These are phyloP conservation scores for Metarhizium humberi DNA, from an alignment of 2,329 filamentous ascomycete species.

Conservation along the genomic window DNA sequence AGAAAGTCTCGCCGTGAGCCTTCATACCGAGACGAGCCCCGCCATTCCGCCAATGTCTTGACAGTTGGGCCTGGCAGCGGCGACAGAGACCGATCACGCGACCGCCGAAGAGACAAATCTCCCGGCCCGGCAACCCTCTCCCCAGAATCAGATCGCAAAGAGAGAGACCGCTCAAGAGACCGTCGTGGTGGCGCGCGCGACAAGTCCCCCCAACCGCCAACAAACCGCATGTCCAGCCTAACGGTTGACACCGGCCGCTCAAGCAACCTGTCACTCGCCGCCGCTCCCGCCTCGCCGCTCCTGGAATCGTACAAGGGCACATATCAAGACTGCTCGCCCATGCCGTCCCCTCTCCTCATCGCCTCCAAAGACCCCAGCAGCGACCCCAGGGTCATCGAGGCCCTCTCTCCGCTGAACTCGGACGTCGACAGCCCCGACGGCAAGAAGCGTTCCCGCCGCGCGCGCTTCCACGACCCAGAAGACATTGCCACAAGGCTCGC, in stretches of 20 bases:
- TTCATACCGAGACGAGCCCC: constrained; percentile 24
- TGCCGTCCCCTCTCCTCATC: constrained; percentile 71
- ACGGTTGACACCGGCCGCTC: constrained; percentile 37
- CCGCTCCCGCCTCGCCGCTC: constrained; percentile 70
- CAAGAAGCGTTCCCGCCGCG: constrained; percentile 45
- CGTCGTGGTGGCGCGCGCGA: constrained; percentile 26
- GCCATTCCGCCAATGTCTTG: constrained; percentile 29
- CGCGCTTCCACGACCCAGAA: constrained; percentile 76
- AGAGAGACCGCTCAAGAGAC: constrained; percentile 8
- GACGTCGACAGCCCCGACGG: constrained; percentile 30
- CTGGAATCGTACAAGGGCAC: constrained; percentile 90
- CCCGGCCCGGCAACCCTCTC: constrained; percentile 13
- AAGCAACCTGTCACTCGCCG: constrained; percentile 35
- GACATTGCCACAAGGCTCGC: constrained; percentile 71
- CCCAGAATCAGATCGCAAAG: constrained; percentile 11
- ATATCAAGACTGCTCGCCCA: constrained; percentile 88
- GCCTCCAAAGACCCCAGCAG: constrained; percentile 38
- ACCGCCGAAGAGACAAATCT: constrained; percentile 21
- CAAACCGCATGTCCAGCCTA: constrained; percentile 41
- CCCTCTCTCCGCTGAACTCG: constrained; percentile 42
- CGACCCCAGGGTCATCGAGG: constrained; percentile 37
- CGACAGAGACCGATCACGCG: constrained; percentile 24
- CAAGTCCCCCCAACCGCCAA: constrained; percentile 38
- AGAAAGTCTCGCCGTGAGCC: constrained; percentile 13
- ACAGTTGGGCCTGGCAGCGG: constrained; percentile 30